phyloP scores from a whole-genome alignment of 805 yeast species.

The Yamadazyma laniorum region DNA sequence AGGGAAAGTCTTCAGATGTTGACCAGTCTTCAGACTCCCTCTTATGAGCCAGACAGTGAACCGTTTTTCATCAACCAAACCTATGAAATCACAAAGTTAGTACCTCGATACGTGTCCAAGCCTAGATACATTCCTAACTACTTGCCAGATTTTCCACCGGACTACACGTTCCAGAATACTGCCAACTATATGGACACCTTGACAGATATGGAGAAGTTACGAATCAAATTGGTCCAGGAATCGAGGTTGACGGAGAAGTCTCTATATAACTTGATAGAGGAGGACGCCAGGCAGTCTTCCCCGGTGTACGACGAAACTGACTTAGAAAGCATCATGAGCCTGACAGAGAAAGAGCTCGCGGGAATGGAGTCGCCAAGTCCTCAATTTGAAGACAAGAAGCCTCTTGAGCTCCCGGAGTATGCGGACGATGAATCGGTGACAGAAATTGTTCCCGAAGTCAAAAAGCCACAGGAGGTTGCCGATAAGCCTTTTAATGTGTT shows the following conservation, averaged over 20 bases:
- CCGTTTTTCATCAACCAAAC: conserved; percentile 53
- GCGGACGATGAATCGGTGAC: conserved; percentile 6
- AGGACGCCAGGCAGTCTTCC: conserved; percentile 23
- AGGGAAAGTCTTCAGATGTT: conserved; percentile 10
- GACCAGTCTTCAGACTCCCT: conserved; percentile 23
- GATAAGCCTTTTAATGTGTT: conserved; percentile 48
- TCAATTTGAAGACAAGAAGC: conserved; percentile 12
- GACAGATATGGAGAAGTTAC: conserved; percentile 67
- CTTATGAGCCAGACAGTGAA: conserved; percentile 38
- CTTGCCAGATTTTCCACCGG: conserved; percentile 91
- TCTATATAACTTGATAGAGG: conserved; percentile 54
- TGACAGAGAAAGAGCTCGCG: conserved; percentile 1
- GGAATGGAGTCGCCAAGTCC: conserved; percentile 9
- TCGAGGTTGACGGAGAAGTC: conserved; percentile 80
- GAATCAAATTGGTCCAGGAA: conserved; percentile 75
- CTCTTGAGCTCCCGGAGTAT: conserved; percentile 14
- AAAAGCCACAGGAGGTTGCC: conserved; percentile 1
- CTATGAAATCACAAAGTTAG: conserved; percentile 51
- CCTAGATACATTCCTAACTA: conserved; percentile 62
- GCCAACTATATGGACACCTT: conserved; percentile 62
- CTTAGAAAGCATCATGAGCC: conserved; percentile 11
- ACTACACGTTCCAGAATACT: conserved; percentile 82
- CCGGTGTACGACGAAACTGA: conserved; percentile 5
- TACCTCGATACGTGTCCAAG: conserved; percentile 46
- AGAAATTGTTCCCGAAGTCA: neutral